Evolutionary conservation across 805 yeast genomes (phyloP).

Genomic region (Candida yuanshanica): DNA sequence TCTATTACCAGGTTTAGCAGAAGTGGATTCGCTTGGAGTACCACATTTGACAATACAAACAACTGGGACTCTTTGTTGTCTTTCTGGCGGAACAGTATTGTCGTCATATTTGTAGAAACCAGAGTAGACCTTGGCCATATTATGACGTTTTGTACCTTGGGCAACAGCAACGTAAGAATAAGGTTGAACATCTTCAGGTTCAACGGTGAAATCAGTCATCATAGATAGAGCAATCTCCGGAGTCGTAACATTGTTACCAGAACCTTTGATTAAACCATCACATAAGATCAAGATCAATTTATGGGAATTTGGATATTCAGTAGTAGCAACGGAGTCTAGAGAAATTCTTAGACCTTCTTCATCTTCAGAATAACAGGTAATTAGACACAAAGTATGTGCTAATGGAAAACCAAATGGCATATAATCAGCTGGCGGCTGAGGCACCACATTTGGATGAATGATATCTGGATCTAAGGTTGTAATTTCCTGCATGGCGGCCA

Average conservation of each 20-base stretch:
- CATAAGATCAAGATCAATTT: conserved; percentile 80
- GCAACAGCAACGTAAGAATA: conserved; percentile 94
- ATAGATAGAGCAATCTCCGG: conserved; percentile 84
- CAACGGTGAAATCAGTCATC: conserved; percentile 75
- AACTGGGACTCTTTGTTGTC: conserved; percentile 83
- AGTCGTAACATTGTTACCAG: conserved; percentile 82
- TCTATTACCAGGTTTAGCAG: conserved; percentile 84
- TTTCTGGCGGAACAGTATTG: conserved; percentile 64
- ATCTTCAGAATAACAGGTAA: conserved; percentile 95
- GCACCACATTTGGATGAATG: conserved; percentile 72
- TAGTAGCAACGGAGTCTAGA: conserved; percentile 87
- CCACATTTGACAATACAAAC: conserved; percentile 82
- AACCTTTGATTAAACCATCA: conserved; percentile 93
- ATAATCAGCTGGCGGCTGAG: conserved; percentile 86
- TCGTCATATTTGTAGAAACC: conserved; percentile 90
- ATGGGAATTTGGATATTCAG: conserved; percentile 94
- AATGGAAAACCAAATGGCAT: conserved; percentile 85
- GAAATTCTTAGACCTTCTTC: conserved; percentile 82
- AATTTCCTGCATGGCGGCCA: conserved; percentile 23
- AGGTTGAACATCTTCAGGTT: conserved; percentile 71
- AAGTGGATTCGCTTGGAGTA: conserved; percentile 67
- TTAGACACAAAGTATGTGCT: conserved; percentile 65
- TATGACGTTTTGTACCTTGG: conserved; percentile 89
- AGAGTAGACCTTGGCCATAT: conserved; percentile 94
- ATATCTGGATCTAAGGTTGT: conserved; percentile 51